phyloP scores from a whole-genome alignment of 176 grass and related monocot genomes.

The Avena atlantica region DNA sequence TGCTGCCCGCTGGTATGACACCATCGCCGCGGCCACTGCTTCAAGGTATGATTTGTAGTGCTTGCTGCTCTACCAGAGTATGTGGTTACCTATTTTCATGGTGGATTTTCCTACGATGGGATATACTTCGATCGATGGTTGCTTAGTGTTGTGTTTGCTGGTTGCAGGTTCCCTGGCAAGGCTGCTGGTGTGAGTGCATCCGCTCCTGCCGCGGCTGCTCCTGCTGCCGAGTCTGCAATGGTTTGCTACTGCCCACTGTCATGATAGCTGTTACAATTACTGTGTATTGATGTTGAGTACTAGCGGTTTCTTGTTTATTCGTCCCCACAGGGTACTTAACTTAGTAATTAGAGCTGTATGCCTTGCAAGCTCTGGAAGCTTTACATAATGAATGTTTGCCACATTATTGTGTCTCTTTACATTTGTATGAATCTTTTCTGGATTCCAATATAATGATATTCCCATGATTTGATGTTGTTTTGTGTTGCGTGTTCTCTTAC shows the following conservation, averaged over 20 bases:
- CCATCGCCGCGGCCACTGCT: constrained; percentile 54
- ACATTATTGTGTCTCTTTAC: neutral
- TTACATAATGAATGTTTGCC: neutral
- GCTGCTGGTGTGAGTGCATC: constrained; percentile 61
- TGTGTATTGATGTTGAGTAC: neutral
- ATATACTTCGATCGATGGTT: neutral
- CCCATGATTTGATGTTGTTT: neutral
- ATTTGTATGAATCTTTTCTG: neutral
- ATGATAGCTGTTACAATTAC: neutral
- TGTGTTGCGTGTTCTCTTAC: neutral
- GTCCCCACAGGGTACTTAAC: neutral
- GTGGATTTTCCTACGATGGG: too few relatives aligned
- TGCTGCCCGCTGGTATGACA: constrained; percentile 75
- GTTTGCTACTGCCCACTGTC: constrained; percentile 26
- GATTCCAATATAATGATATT: neutral
- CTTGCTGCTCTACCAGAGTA: neutral
- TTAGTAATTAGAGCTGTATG: too few relatives aligned
- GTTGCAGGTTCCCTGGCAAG: constrained; percentile 78
- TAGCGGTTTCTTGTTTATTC: neutral
- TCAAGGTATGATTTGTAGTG: constrained; percentile 55
- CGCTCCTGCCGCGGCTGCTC: constrained; percentile 46
- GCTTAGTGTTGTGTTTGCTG: neutral
- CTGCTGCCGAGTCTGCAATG: constrained; percentile 58
- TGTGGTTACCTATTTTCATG: neutral
- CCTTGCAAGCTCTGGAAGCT: too few relatives aligned